Evolutionary conservation across 2,329 filamentous ascomycete species (phyloP).

Genomic region (Alternaria novae-zelandiae): DNA sequence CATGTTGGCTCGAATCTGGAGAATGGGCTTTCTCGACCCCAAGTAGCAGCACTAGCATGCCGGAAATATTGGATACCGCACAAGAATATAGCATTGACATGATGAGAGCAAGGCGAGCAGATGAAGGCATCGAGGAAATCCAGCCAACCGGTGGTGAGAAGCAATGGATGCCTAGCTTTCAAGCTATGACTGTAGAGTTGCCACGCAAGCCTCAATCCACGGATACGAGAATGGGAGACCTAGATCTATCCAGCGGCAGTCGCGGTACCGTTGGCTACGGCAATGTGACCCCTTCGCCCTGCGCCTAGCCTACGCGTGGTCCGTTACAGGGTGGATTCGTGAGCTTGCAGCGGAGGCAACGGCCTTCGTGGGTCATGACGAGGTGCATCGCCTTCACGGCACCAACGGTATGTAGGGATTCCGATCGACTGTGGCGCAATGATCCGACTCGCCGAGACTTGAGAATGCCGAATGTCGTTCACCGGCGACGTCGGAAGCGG

Average conservation of each 20-base stretch:
- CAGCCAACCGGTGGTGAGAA: conserved; percentile 9
- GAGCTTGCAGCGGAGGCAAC: conserved; percentile 12
- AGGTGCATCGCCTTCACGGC: conserved; percentile 1
- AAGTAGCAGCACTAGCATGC: background rate
- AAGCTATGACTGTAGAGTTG: conserved; percentile 1
- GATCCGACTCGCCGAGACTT: conserved; percentile 16
- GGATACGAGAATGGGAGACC: conserved; percentile 3
- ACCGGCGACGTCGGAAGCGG: conserved; percentile 18
- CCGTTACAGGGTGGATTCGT: conserved; percentile 1
- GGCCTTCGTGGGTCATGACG: conserved; percentile 2
- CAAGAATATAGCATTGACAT: background rate
- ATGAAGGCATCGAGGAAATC: background rate
- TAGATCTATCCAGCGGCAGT: background rate
- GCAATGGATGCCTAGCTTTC: conserved; percentile 13
- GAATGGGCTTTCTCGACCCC: background rate
- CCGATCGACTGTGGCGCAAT: conserved; percentile 5
- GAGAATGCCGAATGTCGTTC: conserved; percentile 12
- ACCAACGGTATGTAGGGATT: background rate
- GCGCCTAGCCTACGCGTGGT: conserved; percentile 6
- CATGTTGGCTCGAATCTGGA: background rate
- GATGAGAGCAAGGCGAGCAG: background rate
- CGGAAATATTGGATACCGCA: background rate
- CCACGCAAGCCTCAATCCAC: conserved; percentile 1
- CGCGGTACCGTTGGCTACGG: conserved; percentile 1
- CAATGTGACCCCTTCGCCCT: conserved; percentile 5